These are phyloP conservation scores for Sophora flavescens DNA, from an alignment of 306 rosid species.

Conservation along the genomic window DNA sequence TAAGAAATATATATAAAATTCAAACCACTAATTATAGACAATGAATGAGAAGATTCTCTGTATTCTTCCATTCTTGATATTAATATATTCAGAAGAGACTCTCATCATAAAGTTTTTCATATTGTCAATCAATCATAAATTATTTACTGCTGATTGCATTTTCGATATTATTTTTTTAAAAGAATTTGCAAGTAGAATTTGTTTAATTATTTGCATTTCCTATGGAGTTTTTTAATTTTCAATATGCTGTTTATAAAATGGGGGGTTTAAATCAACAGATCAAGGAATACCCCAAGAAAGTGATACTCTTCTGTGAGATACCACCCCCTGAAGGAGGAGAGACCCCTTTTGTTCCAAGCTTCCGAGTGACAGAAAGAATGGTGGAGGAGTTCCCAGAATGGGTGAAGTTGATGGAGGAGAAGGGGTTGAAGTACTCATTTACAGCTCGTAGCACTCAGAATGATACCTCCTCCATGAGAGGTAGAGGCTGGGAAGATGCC, in stretches of 20 bases:
- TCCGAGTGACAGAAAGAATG: conserved; percentile 73
- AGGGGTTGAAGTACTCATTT: conserved; percentile 72
- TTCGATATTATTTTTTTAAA: background rate
- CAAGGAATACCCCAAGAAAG: conserved; percentile 69
- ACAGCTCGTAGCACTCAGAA: conserved; percentile 63
- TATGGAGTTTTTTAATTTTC: background rate
- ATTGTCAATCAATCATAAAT: too few species aligned
- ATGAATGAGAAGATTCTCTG: conserved; percentile 26
- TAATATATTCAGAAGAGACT: conserved; percentile 38
- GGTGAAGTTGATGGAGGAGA: conserved; percentile 67
- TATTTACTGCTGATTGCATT: background rate
- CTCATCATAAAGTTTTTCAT: too few species aligned
- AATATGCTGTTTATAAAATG: conserved; percentile 4
- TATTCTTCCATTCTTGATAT: conserved; percentile 10
- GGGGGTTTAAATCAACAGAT: conserved; percentile 51
- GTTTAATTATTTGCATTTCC: conserved; percentile 28
- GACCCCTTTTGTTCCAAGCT: conserved; percentile 88
- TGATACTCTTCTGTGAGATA: conserved; percentile 75
- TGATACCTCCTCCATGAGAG: conserved; percentile 74
- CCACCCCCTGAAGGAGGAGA: conserved; percentile 92
- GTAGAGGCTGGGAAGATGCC: conserved; percentile 89
- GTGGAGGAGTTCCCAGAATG: conserved; percentile 73
- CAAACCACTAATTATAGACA: conserved; percentile 12
- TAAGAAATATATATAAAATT: background rate
- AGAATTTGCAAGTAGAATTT: background rate